phyloP scores from a whole-genome alignment of 2,329 filamentous ascomycete species.

The Aspergillus sp. region DNA sequence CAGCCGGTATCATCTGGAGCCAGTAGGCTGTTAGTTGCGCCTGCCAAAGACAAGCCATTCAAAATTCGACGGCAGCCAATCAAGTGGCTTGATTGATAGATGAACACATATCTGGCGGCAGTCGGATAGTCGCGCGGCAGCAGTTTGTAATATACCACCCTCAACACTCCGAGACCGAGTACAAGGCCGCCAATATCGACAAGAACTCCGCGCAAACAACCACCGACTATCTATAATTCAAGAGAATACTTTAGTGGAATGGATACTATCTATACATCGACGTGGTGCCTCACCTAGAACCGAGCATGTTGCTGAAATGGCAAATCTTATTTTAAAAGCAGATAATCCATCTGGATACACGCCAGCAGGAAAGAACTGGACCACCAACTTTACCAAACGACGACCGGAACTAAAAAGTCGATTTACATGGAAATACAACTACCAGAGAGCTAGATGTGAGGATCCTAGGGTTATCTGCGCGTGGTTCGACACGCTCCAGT shows the following conservation, averaged over 20 bases:
- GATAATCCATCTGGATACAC: neutral
- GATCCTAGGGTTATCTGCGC: neutral
- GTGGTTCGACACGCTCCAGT: too few relatives aligned
- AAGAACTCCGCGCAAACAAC: neutral
- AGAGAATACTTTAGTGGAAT: slow-evolving; percentile 5
- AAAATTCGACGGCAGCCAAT: too few relatives aligned
- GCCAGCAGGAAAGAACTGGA: slow-evolving; percentile 10
- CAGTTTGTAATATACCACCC: neutral
- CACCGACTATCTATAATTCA: slow-evolving; percentile 2
- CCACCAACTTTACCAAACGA: slow-evolving; percentile 8
- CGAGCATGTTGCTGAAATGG: slow-evolving; percentile 10
- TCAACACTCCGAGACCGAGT: neutral
- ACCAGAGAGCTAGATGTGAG: slow-evolving; percentile 5
- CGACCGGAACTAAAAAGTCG: neutral
- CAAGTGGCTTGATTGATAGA: too few relatives aligned
- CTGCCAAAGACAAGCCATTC: too few relatives aligned
- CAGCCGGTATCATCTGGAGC: too few relatives aligned
- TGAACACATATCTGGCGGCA: too few relatives aligned
- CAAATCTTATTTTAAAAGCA: slow-evolving; percentile 8
- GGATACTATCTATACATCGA: slow-evolving; percentile 7
- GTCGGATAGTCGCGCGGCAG: slow-evolving; percentile 2
- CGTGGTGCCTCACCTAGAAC: neutral
- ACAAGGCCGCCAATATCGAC: neutral
- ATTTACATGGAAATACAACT: slow-evolving; percentile 7
- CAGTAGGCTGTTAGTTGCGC: too few relatives aligned